Conservation (phyloP, 1,139 yeast species). For the Candida freyschussii region DNA sequence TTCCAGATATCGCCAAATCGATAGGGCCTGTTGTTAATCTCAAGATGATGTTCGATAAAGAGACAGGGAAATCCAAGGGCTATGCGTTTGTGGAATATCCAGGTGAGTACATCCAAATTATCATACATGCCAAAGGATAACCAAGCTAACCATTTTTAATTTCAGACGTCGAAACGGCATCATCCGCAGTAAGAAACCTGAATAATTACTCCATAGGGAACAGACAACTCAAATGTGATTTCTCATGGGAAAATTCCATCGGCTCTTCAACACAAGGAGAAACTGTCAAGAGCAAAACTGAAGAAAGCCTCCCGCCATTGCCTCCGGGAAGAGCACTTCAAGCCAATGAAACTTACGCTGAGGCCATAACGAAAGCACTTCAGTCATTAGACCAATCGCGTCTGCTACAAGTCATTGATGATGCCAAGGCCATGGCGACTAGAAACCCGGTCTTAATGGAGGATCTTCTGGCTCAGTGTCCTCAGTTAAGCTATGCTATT, state of each 20-base stretch:
- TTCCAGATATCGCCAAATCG: constrained; percentile 57
- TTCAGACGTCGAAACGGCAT: constrained; percentile 64
- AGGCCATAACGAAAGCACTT: constrained; percentile 56
- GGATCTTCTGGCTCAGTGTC: constrained; percentile 60
- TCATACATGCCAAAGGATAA: too few species aligned
- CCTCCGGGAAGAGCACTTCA: constrained; percentile 47
- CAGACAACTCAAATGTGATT: constrained; percentile 69
- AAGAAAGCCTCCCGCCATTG: constrained; percentile 34
- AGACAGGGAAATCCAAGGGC: constrained; percentile 89
- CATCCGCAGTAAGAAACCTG: constrained; percentile 84
- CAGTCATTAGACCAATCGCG: constrained; percentile 54
- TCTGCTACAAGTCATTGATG: constrained; percentile 50
- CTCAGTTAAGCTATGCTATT: constrained; percentile 76
- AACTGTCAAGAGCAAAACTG: constrained; percentile 11
- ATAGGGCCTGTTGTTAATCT: constrained; percentile 84
- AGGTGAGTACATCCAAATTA: not conserved
- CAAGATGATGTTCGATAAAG: constrained; percentile 77
- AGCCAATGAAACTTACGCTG: constrained; percentile 46
- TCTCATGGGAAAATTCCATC: constrained; percentile 42
- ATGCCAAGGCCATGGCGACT: constrained; percentile 59
- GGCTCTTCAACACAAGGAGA: constrained; percentile 9
- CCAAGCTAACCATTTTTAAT: constrained; percentile 1
- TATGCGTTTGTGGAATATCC: constrained; percentile 77
- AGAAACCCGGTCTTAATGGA: constrained; percentile 62
- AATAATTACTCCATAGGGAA: constrained; percentile 76